Conservation (phyloP, 192 early-diverging fungal species). For the Coemansia javaensis region DNA sequence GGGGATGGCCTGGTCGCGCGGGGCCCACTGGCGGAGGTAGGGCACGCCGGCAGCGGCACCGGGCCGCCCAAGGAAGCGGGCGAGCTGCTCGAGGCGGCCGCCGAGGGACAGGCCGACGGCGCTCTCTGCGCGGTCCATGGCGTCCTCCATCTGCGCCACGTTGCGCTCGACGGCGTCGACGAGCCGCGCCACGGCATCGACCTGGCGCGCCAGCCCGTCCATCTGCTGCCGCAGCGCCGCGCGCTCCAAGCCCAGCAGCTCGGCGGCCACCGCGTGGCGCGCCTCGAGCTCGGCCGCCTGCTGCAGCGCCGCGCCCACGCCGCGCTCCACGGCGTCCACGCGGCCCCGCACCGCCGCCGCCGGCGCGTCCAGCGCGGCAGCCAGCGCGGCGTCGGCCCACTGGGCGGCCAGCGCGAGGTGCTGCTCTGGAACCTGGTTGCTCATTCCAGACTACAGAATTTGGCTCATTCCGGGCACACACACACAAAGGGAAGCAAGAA, state of each 20-base stretch:
- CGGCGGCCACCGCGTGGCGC: background rate
- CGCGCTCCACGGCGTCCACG: background rate
- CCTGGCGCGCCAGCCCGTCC: background rate
- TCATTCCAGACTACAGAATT: background rate
- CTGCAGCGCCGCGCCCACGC: too few species aligned
- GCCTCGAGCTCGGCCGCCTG: background rate
- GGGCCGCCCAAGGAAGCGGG: constrained; percentile 6
- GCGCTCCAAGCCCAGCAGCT: background rate
- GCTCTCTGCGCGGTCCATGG: constrained; percentile 18
- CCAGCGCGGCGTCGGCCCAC: constrained; percentile 11
- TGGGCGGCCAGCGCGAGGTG: constrained; percentile 21
- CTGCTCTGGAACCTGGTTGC: constrained; percentile 7
- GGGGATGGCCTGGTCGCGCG: constrained; percentile 9
- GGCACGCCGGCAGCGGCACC: constrained; percentile 9
- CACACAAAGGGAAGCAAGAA: too few species aligned
- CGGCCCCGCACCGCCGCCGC: background rate
- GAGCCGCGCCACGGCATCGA: constrained; percentile 1
- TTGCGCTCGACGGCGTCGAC: constrained; percentile 13
- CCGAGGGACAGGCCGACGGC: constrained; percentile 22
- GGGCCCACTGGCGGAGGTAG: constrained; percentile 36
- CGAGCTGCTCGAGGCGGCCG: constrained; percentile 21
- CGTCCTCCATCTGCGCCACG: constrained; percentile 10
- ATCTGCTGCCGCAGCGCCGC: background rate
- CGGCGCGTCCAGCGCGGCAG: constrained; percentile 2
- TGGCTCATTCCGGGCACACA: too few species aligned